Base-by-base conservation (phyloP, 768 basidiomycete species). In the Panellus pusillus region DNA sequence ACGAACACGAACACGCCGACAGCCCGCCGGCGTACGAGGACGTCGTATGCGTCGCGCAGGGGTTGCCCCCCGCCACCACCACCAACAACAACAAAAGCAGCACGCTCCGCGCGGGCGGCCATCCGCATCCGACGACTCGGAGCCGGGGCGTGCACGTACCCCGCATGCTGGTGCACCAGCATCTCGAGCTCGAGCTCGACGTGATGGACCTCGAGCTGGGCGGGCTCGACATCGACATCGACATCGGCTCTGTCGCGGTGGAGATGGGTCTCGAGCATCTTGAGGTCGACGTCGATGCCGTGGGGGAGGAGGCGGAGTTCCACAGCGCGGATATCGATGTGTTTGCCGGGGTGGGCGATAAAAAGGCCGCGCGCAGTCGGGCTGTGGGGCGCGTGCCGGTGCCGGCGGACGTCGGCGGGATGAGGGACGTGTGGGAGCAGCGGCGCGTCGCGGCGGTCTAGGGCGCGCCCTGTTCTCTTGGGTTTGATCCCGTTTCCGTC, bases 11-110 rank as follows among this genome's bases (percentile, higher is more conserved):
- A 50, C 32, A 11, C 9, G 35, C 0, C n/a, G 58, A 59, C 2
- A 32, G 12, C 32, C 59, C 55, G 20, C 59, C 59, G 6, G 35
- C 59, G 45, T 57, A 56, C 28, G 54, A 61, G 17, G 55, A 61
- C 15, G 52, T 54, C 24, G 44, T n/a, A n/a, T n/a, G n/a, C n/a
- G n/a, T 57, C 18, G 36, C 44, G 17, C 31, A 24, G 19, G 17
- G 28, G 9, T 31, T 29, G 1, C 18, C 15, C 1, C 45, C 38
- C 3, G 19, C 47, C 6, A 50, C n/a, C n/a, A n/a, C n/a, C n/a
- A n/a, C n/a, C n/a, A n/a, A n/a, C n/a, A n/a, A n/a, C n/a, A n/a
- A n/a, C n/a, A n/a, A n/a, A n/a, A n/a, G 43, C 20, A 47, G 51
- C 15, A 44, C 47, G 24, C 58, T 54, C 39, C 31, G 32, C 14